Base-by-base conservation (phyloP, 345 rosid species). In the Punica granatum region DNA sequence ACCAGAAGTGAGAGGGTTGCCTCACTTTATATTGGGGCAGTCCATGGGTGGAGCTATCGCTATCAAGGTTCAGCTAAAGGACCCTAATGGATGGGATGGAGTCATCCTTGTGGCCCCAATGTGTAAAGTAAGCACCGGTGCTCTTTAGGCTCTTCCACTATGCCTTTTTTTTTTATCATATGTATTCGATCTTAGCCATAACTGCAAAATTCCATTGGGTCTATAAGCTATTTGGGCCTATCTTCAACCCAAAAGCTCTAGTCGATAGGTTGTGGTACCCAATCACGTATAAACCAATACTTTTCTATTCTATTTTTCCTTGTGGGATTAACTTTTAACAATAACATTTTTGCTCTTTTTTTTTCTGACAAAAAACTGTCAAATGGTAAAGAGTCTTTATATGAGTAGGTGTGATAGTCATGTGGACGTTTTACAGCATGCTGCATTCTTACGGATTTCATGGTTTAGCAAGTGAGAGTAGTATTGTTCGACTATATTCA, bases 31-130 rank as follows among this genome's bases (percentile, higher is more conserved):
- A 60, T 54, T 90, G 71, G 98, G 97, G 64, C 97, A 93, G 82
- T 93, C 98, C 67, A 90, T 88, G 97, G 98, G 98, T 72, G 98
- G 98, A 80, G 98, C 98, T 67, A 74, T 93, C 76, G 73, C 97
- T 44, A 78, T 93, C 69, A 93, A 90, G 78, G 85, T 70, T 72
- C 94, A 88, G 77, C 75, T 90, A 30, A 90, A 82, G 79, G 85
- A 85, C 74, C 92, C 92, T 6, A 64, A n/a, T n/a, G 86, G 76
- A 66, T 90, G 98, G 98, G 92, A 93, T 75, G 98, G 98, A 68
- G 74, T 93, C 44, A 43, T 93, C 72, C 96, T 93, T 71, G 88
- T 90, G 14, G 97, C 98, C 16, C 97, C 98, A 28, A 88, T 93
- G 98, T 93, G 98, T 77, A 90, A 86, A 85, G 98, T 92, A 85